These are phyloP conservation scores for Alternaria ventricosa DNA, from an alignment of 2,329 filamentous ascomycete species.

Conservation along the genomic window DNA sequence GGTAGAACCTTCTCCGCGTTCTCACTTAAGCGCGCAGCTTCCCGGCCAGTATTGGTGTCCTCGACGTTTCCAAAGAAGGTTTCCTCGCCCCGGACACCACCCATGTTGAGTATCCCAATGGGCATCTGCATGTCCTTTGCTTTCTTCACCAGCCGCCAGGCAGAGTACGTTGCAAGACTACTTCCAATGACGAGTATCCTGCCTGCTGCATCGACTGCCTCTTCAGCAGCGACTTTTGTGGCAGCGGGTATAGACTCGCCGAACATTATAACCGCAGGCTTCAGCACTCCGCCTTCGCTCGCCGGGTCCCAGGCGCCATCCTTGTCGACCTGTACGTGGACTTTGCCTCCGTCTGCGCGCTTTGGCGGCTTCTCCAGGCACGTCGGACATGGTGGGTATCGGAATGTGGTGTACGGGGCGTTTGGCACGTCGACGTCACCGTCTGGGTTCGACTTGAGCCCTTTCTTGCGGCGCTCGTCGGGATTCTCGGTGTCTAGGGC, in stretches of 20 bases:
- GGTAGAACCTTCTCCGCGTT: conserved; percentile 49
- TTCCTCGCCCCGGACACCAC: conserved; percentile 83
- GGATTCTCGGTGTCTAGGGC: conserved; percentile 81
- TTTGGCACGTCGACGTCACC: conserved; percentile 90
- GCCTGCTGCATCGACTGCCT: conserved; percentile 75
- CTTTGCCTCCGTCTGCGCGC: conserved; percentile 57
- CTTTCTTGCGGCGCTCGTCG: conserved; percentile 68
- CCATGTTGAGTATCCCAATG: conserved; percentile 86
- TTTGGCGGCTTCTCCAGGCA: conserved; percentile 73
- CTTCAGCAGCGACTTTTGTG: conserved; percentile 79
- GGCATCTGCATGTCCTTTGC: conserved; percentile 84
- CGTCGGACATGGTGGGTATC: conserved; percentile 86
- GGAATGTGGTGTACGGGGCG: conserved; percentile 86
- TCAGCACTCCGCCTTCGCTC: conserved; percentile 75
- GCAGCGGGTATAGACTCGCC: conserved; percentile 78
- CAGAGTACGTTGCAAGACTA: conserved; percentile 92
- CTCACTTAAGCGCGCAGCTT: conserved; percentile 51
- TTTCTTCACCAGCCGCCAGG: conserved; percentile 85
- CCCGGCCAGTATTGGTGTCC: conserved; percentile 46
- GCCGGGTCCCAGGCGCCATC: conserved; percentile 75
- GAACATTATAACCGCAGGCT: conserved; percentile 96
- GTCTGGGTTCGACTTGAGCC: conserved; percentile 87
- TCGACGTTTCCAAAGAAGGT: conserved; percentile 67
- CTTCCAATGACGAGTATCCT: conserved; percentile 83
- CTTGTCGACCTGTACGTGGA: conserved; percentile 70